phyloP scores from a whole-genome alignment of 768 basidiomycete genomes.

The Hypsizygus marmoreus region DNA sequence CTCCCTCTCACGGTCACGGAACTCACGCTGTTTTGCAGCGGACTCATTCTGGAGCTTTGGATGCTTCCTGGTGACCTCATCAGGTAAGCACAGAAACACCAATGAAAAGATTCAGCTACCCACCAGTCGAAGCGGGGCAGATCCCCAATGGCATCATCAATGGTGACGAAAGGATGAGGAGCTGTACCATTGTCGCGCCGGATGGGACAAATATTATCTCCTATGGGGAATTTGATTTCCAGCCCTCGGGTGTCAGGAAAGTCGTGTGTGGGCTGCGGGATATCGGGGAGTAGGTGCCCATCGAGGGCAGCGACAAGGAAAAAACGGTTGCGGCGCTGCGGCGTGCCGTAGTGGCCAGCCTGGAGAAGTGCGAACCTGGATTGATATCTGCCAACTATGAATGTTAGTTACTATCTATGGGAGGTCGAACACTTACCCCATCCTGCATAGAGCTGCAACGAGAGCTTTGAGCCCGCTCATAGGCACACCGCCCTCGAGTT shows the following conservation, averaged over 20 bases:
- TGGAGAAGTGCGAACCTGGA: constrained; percentile 51
- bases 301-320: constrained; percentile 51
- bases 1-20: constrained; percentile 18
- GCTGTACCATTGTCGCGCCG: constrained; percentile 50
- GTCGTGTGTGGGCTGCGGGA: constrained; percentile 60
- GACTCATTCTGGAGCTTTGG: constrained; percentile 25
- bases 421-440: constrained; percentile 65
- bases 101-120: constrained; percentile 12
- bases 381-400: constrained; percentile 45
- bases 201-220: constrained; percentile 43
- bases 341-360: constrained; percentile 58
- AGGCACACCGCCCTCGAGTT: constrained; percentile 63
- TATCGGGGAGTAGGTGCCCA: constrained; percentile 43
- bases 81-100: neutral
- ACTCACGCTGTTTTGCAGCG: constrained; percentile 16
- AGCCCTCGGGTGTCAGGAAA: constrained; percentile 46
- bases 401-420: neutral
- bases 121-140: constrained; percentile 77
- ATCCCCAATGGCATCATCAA: constrained; percentile 76
- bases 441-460: constrained; percentile 56
- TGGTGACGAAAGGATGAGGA: constrained; percentile 56
- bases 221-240: constrained; percentile 52
- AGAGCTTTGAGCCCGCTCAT: constrained; percentile 77
- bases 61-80: constrained; percentile 33
- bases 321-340: constrained; percentile 56